Evolutionary conservation across 768 basidiomycete species (phyloP).

Genomic region (Hemileccinum impolitum): DNA sequence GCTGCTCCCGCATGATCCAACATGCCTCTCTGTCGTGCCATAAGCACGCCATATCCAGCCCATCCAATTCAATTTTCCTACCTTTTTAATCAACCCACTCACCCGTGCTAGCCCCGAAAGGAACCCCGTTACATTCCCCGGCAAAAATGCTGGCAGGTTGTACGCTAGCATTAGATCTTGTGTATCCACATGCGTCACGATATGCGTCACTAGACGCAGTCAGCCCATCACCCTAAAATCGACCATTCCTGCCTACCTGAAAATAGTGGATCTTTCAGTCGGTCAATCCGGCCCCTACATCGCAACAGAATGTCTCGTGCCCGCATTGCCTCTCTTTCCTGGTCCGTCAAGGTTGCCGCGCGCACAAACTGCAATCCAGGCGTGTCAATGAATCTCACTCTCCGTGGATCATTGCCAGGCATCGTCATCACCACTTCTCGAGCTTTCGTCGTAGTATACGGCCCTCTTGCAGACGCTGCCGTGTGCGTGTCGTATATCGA

Average conservation of each 20-base stretch:
- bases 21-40: conserved; percentile 55
- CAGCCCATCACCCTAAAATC: conserved; percentile 7
- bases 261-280: conserved; percentile 74
- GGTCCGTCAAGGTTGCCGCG: conserved; percentile 29
- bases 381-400: conserved; percentile 76
- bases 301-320: conserved; percentile 76
- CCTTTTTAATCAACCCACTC: conserved; percentile 75
- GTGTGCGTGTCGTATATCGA: conserved; percentile 54
- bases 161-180: conserved; percentile 92
- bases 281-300: conserved; percentile 78
- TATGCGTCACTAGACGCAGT: conserved; percentile 51
- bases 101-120: conserved; percentile 74
- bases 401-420: conserved; percentile 35
- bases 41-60: conserved; percentile 7
- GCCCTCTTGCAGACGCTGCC: conserved; percentile 48
- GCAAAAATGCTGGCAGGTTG: conserved; percentile 73
- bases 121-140: conserved; percentile 68
- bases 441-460: conserved; percentile 66
- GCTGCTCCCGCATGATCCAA: conserved; percentile 73
- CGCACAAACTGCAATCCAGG: conserved; percentile 70
- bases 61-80: conserved; percentile 24
- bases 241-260: conserved; percentile 50
- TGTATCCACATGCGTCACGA: conserved; percentile 62
- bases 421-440: conserved; percentile 56
- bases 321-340: conserved; percentile 24